These are phyloP conservation scores for Astraeus odoratus DNA, from an alignment of 768 basidiomycete genomes.

Conservation along the genomic window DNA sequence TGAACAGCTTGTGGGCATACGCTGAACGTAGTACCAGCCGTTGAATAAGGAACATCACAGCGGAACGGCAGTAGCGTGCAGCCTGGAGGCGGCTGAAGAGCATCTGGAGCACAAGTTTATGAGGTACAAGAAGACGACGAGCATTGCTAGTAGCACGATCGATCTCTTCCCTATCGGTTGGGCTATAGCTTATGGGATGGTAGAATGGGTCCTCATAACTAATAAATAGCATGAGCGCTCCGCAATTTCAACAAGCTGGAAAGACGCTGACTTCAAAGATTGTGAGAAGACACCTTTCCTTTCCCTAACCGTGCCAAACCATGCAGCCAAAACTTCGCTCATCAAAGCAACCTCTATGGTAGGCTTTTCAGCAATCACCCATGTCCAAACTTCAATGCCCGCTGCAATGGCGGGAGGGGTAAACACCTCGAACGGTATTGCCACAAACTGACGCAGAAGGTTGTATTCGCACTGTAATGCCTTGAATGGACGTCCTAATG, in stretches of 20 bases:
- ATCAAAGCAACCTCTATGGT: conserved; percentile 78
- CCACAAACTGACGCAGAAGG: conserved; percentile 80
- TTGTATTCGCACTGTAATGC: conserved; percentile 68
- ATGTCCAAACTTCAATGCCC: conserved; percentile 93
- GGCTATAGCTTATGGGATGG: conserved; percentile 79
- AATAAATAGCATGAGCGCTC: conserved; percentile 8
- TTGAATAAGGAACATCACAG: conserved; percentile 80
- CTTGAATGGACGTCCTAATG: not conserved
- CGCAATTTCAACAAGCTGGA: not conserved
- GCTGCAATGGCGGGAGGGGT: conserved; percentile 81
- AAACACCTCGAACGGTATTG: conserved; percentile 82
- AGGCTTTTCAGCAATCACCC: conserved; percentile 85
- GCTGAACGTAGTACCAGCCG: conserved; percentile 81
- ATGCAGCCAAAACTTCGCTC: conserved; percentile 79
- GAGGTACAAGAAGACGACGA: conserved; percentile 72
- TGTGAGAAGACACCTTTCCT: conserved; percentile 81
- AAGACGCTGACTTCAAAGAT: conserved; percentile 60
- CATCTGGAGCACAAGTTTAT: conserved; percentile 79
- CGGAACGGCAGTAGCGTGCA: conserved; percentile 79
- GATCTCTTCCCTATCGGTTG: conserved; percentile 80
- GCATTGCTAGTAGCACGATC: conserved; percentile 67
- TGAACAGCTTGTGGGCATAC: conserved; percentile 60
- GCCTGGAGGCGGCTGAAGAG: conserved; percentile 90
- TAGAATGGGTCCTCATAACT: conserved; percentile 89
- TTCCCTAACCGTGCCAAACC: conserved; percentile 74